These are phyloP conservation scores for Aspergillus brasiliensis DNA, from an alignment of 2,329 filamentous ascomycete species.

Conservation along the genomic window DNA sequence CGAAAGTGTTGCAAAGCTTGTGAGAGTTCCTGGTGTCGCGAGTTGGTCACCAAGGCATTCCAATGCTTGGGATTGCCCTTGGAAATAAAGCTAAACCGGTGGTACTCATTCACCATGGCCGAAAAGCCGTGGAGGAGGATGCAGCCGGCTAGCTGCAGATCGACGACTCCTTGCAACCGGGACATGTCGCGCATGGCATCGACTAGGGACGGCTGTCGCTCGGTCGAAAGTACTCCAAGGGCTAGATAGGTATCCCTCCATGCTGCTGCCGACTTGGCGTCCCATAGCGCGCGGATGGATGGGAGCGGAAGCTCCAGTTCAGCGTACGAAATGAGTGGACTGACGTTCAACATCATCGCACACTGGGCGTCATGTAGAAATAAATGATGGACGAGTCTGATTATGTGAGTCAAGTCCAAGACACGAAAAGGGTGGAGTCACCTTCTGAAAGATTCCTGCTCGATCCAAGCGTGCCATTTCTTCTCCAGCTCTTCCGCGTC, in stretches of 20 bases:
- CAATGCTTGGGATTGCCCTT: conserved; percentile 43
- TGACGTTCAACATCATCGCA: conserved; percentile 67
- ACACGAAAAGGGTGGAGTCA: conserved; percentile 24
- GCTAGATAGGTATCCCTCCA: conserved; percentile 66
- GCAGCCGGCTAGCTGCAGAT: conserved; percentile 59
- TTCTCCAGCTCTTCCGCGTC: conserved; percentile 58
- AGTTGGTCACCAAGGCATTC: conserved; percentile 51
- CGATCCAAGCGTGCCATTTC: conserved; percentile 68
- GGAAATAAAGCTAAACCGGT: conserved; percentile 53
- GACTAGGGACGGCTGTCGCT: conserved; percentile 38
- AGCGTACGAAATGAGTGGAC: conserved; percentile 67
- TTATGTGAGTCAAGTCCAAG: conserved; percentile 11
- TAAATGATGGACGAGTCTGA: conserved; percentile 61
- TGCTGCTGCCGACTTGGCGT: conserved; percentile 61
- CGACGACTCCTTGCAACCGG: conserved; percentile 55
- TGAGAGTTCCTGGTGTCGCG: conserved; percentile 64
- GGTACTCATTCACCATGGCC: conserved; percentile 67
- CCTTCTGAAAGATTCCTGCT: conserved; percentile 68
- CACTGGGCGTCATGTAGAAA: conserved; percentile 68
- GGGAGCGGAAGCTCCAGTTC: conserved; percentile 69
- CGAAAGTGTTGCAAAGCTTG: conserved; percentile 58
- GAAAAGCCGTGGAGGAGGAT: conserved; percentile 68
- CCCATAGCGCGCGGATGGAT: conserved; percentile 64
- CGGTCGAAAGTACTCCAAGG: conserved; percentile 20
- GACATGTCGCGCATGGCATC: conserved; percentile 62